Base-by-base conservation (phyloP, 2,329 filamentous ascomycete genomes). In the Aureobasidium subglaciale region DNA sequence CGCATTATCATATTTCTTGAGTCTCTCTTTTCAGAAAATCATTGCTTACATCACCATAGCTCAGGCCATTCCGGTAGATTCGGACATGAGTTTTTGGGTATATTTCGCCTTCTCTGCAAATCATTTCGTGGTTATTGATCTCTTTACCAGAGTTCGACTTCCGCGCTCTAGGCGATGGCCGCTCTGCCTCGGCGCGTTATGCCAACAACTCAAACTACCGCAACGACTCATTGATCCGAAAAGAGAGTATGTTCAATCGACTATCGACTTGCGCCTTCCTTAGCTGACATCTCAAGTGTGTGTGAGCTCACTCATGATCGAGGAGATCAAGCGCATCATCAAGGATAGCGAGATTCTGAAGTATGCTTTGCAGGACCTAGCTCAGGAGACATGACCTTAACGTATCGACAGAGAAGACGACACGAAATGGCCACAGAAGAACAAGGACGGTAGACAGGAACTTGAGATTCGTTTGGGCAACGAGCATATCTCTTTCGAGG, bases 121-220 rank as follows among this genome's bases (percentile, higher is more conserved):
- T 15, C 5, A 11, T 30, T 56, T 29, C 25, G n/a, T 27, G 59
- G 59, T 6, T 56, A 59, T 60, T 66, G 57, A 70, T 59, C 18
- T 1, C 5, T 6, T 13, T 20, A n/a, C 10, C 63, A 97, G 92
- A 99, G 73, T 99, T 99, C 71, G 93, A 99, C 71, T 93, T 99
- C 67, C 83, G 92, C 56, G 89, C 90, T 22, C 82, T 97, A 42
- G 90, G 90, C 55, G 93, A 99, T 70, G 93, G 93, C 50, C 84
- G 89, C 59, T 96, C 91, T 69, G 93, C 93, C 7, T 88, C 93
- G 52, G 90, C 92, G 29, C 86, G 93, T 73, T 99, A 99, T 75
- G 93, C 93, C 61, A 99, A 99, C 79, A 99, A 99, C 74, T 97
- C 92, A 57, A 99, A 99, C 75, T 99, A 99, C 75, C 86, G 93